These are phyloP conservation scores for Sapria himalayana DNA, from an alignment of 345 rosid species.

Conservation along the genomic window DNA sequence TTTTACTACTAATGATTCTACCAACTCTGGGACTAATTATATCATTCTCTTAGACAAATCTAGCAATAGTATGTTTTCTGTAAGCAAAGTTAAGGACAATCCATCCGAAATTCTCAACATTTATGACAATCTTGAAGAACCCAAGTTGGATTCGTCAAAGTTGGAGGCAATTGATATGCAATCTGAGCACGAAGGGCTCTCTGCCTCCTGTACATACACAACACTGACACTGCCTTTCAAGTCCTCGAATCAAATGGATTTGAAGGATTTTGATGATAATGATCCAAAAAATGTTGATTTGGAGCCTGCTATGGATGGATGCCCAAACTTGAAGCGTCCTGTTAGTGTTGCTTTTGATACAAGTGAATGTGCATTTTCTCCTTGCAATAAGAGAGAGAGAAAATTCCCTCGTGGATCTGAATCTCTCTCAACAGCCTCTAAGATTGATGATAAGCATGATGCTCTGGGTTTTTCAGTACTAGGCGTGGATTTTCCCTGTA, in stretches of 20 bases:
- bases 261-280: slow-evolving; percentile 5
- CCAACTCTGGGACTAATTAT: slow-evolving; percentile 7
- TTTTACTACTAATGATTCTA: slow-evolving; percentile 10
- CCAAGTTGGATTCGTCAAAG: slow-evolving; percentile 17
- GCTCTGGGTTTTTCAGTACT: slow-evolving; percentile 11
- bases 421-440: slow-evolving; percentile 11
- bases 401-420: slow-evolving; percentile 16
- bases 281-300: slow-evolving; percentile 10
- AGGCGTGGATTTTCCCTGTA: slow-evolving; percentile 10
- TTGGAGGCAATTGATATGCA: slow-evolving; percentile 10
- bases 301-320: slow-evolving; percentile 10
- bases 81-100: slow-evolving; percentile 12
- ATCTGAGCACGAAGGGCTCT: slow-evolving; percentile 12
- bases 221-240: slow-evolving; percentile 19
- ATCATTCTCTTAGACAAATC: slow-evolving; percentile 12
- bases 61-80: slow-evolving; percentile 5
- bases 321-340: slow-evolving; percentile 13
- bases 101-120: slow-evolving; percentile 6
- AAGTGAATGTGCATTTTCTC: slow-evolving; percentile 10
- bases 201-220: slow-evolving; percentile 15
- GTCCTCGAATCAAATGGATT: slow-evolving; percentile 13
- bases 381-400: slow-evolving; percentile 14
- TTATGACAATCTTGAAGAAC: slow-evolving; percentile 6
- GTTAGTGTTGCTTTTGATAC: slow-evolving; percentile 10
- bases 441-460: slow-evolving; percentile 10